Base-by-base conservation (phyloP, 108 stramenopile species). In the Cyclotella cryptica region DNA sequence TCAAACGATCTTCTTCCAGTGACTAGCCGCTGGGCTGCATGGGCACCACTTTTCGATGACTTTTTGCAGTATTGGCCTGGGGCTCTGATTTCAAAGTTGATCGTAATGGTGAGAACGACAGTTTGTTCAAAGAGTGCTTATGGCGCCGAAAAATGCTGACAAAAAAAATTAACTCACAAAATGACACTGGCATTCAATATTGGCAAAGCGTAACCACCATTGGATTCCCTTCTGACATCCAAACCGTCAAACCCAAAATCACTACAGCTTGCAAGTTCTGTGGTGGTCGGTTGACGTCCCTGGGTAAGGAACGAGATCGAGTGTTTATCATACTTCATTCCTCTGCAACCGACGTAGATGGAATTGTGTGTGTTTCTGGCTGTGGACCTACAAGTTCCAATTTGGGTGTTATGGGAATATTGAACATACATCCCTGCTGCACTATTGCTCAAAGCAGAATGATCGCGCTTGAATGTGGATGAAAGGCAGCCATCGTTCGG, bases 1-100 rank as follows among this genome's bases (percentile, higher is more conserved):
- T 18, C 22, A 44, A 78, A 71, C 14, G 60, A 61, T 15, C 77
- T 69, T 42, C 77, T 66, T 28, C 60, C 77, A 43, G 64, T 62
- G 3, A 78, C 63, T 27, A 78, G 55, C 27, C 66, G 19, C 26
- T 54, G 62, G 22, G 77, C 77, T 12, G 77, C 77, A 28, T 63
- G 41, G 7, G 17, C n/a, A 22, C 77, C 77, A 71, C 69, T 78
- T 24, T 51, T 78, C 3, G 77, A 74, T 10, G 49, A 64, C 26
- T 54, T 51, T 44, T 53, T 64, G 53, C 61, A 49, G 52, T 62
- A 65, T 43, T 74, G 62, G 9, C 62, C 64, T 42, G 73, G 73
- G 47, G 44, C 35, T 52, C 67, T 68, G 35, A 51, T 35, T 8
- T 10, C 41, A 63, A 43, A 14, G 40, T 59, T 14, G 3, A 14